Evolutionary conservation across 192 early-diverging fungal genomes (phyloP).

Genomic region (Coemansia javaensis): DNA sequence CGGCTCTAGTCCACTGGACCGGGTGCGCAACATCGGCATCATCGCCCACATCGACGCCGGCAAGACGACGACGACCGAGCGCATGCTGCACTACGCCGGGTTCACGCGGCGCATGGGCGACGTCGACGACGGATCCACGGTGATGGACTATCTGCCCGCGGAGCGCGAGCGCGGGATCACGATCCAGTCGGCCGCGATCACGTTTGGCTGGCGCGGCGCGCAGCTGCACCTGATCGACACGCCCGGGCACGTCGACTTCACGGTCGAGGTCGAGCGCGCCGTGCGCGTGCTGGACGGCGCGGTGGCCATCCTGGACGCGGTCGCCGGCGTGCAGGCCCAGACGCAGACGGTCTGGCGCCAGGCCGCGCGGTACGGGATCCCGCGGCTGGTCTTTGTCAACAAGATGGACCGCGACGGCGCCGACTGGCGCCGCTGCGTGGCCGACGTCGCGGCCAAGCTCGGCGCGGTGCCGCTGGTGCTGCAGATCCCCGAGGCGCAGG

Average conservation of each 20-base stretch:
- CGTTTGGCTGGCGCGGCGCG: slow-evolving; percentile 68
- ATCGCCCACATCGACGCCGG: slow-evolving; percentile 98
- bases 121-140: slow-evolving; percentile 88
- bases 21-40: slow-evolving; percentile 84
- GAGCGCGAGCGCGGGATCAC: slow-evolving; percentile 94
- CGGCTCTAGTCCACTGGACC: no score
- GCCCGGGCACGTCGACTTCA: slow-evolving; percentile 95
- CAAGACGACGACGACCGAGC: slow-evolving; percentile 95
- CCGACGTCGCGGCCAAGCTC: slow-evolving; percentile 55
- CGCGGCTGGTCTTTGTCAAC: slow-evolving; percentile 88
- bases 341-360: slow-evolving; percentile 94
- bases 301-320: slow-evolving; percentile 87
- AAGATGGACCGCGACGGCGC: slow-evolving; percentile 92
- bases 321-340: slow-evolving; percentile 95
- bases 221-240: slow-evolving; percentile 94
- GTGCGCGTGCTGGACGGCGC: slow-evolving; percentile 93
- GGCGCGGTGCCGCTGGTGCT: slow-evolving; percentile 62
- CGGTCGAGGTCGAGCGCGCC: slow-evolving; percentile 89
- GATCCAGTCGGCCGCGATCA: slow-evolving; percentile 89
- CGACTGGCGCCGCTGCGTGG: slow-evolving; percentile 13
- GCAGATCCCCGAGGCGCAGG: slow-evolving; percentile 58
- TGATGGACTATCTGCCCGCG: slow-evolving; percentile 85
- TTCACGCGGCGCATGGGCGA: slow-evolving; percentile 86
- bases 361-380: slow-evolving; percentile 73
- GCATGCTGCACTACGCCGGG: slow-evolving; percentile 94